Base-by-base conservation (phyloP, 108 stramenopile species). In the Nitzschia inconspicua region DNA sequence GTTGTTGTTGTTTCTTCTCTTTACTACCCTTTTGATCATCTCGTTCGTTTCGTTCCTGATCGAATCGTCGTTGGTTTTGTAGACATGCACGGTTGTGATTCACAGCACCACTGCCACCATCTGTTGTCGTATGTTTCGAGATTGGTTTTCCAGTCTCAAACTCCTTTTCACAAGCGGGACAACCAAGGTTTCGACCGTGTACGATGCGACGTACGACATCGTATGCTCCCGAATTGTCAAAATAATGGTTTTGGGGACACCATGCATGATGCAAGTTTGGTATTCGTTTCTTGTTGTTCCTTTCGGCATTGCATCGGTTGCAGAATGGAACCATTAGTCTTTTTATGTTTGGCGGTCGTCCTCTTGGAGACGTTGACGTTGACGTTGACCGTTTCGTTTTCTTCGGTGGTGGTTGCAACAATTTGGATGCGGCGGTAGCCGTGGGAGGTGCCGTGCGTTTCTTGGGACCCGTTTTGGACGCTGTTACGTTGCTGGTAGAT, bases 251-350 rank as follows among this genome's bases (percentile, higher is more conserved):
- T 10, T 42, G 18, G 3, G 68, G 63, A 41, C 81, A 82, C 69
- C 67, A 68, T 0, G 73, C 46, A 63, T 82, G 81, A 64, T 82
- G 81, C 19, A 51, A 32, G 29, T 43, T 30, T 7, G 52, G 56
- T 24, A 24, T 35, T 25, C 14, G 49, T 23, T 32, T 34, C 4
- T 27, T 27, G 3, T 55, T 39, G 36, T 27, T 40, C 11, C 54
- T 28, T 24, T 10, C 7, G 20, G 41, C 20, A 44, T 58, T n/a
- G 19, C 29, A 13, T 50, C 65, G 31, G 13, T 65, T 65, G 58
- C 77, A 79, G 9, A 65, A 32, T 4, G 29, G 29, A 47, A 5
- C 8, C 30, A 14, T 30, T 16, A 19, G 7, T 26, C 7, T 52
- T 7, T 5, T 29, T 52, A 10, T 52, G 24, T 29, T 7, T 52